Evolutionary conservation across 2,329 filamentous ascomycete species (phyloP), one percentile per base, ranked within the genome.

Genomic region (Fusarium brevicatenulatum): DNA sequence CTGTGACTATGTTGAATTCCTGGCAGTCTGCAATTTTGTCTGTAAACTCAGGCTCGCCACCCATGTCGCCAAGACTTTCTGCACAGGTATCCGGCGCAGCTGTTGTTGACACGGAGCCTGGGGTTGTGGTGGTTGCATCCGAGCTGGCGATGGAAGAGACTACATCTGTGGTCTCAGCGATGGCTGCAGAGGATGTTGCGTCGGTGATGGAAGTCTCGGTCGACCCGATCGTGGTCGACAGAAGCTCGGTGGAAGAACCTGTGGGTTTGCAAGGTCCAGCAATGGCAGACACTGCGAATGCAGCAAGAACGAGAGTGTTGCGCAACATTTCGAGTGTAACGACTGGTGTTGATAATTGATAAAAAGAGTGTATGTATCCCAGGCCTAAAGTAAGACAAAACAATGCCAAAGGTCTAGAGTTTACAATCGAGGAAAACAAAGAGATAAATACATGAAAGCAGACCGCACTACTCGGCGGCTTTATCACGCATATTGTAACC

Each of bases 1-100:
- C n/a, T 36, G 47, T 52, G 16, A 52, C 47, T 6, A 25, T 12
- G 5, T 52, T 52, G 5, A 19, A 8, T 0, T 52, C 30, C 16
- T 36, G 47, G 4, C 47, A 52, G n/a, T 52, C 47, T 0, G 21
- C n/a, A 19, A 23, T 19, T 0, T 6, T 5, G 23, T 50, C 30
- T 34, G 47, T 23, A 0, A 50, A 15, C 47, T 2, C 5, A 4
- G 30, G 47, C n/a, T 13, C 28, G 28, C 28, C 46, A n/a, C 4
- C 15, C 19, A 3, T 3, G 0, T 21, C 1, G 7, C 2, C 0
- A n/a, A 49, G 46, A 15, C 46, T 49, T 32, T 49, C 3, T 3
- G 13, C 47, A 50, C 47, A 50, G 47, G 8, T 46, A 28, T 16
- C 47, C 19, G 47, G 30, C 2, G 30, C 0, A 19, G 47, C 15